These are phyloP conservation scores for Suhomyces chickasaworum DNA, from an alignment of 1,139 yeast genomes.

Conservation along the genomic window DNA sequence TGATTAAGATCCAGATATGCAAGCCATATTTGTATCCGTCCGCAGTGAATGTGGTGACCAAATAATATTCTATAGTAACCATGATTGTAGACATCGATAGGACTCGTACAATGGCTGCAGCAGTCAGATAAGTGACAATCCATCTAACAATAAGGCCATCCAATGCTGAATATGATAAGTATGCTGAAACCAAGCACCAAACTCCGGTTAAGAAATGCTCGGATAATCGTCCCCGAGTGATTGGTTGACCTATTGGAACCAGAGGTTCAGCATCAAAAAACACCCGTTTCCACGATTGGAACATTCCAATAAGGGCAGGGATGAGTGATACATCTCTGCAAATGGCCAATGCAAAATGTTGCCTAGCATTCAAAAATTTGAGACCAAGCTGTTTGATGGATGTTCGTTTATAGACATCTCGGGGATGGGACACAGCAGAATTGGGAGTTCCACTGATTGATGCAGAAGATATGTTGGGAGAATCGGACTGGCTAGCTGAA, in stretches of 20 bases:
- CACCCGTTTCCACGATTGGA: conserved; percentile 55
- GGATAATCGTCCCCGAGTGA: conserved; percentile 62
- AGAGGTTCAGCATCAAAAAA: conserved; percentile 27
- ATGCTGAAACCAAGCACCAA: conserved; percentile 87
- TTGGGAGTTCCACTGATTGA: neutral
- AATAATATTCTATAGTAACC: conserved; percentile 67
- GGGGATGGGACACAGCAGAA: conserved; percentile 4
- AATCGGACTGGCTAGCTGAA: conserved; percentile 10
- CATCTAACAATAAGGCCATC: conserved; percentile 93
- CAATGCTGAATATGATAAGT: conserved; percentile 77
- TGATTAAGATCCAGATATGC: conserved; percentile 88
- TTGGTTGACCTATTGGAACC: conserved; percentile 27
- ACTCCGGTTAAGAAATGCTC: conserved; percentile 72
- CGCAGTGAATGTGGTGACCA: conserved; percentile 59
- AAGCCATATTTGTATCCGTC: conserved; percentile 61
- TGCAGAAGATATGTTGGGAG: conserved; percentile 4
- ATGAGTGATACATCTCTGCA: conserved; percentile 73
- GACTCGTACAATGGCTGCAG: conserved; percentile 86
- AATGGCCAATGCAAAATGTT: conserved; percentile 71
- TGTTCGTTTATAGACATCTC: conserved; percentile 18
- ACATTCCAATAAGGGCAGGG: conserved; percentile 62
- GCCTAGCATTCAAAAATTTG: conserved; percentile 69
- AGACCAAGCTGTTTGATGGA: conserved; percentile 60
- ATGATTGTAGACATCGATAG: conserved; percentile 77
- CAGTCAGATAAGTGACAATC: conserved; percentile 85